Base-by-base conservation (phyloP, 2,329 filamentous ascomycete species). In the Clonostachys solani region DNA sequence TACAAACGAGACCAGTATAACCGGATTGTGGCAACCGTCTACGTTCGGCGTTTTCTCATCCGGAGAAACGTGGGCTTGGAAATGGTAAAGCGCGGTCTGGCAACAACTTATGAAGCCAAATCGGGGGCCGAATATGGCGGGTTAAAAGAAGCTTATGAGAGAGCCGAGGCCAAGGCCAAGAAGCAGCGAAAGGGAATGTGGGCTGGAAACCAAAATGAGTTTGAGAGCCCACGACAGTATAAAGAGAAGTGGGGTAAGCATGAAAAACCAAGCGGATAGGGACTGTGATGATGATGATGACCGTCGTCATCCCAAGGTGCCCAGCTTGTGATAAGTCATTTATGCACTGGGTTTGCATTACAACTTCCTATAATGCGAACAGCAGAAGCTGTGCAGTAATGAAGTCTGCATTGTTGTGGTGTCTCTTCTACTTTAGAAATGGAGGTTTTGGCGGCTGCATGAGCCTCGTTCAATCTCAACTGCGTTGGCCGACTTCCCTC, bases 71-170 rank as follows among this genome's bases (percentile, higher is more conserved):
- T 99, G 6, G 91, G 92, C 4, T 70, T 92, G 50, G 87, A 95
- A 65, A 95, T 99, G 92, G 69, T 99, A 51, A 88, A 83, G 68
- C 77, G 72, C 18, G 94, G 94, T 1, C 69, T 95, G 52, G 94
- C 92, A 38, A 96, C 90, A 3, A 86, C 94, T 4, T 99, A 97
- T 63, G 94, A 97, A 69, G 92, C 90, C 29, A 97, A 95, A 67
- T 80, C 76, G 6, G 94, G 92, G 4, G 86, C 82, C 17, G 94
- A 97, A 62, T 99, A 94, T 73, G 94, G 94, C 19, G 82, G 84
- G 0, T 72, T 79, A 47, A 80, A 84, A 56, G 69, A 73, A 43
- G 65, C 75, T 50, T 92, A 92, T 62, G 77, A 81, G 53, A 75
- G 72, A 50, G 83, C 83, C 6, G 84, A 92, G 67, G 75, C 73